Evolutionary conservation across 1,284 basidiomycete species (phyloP), one percentile per base, ranked within the genome.

Genomic region (Inonotus hispidus): DNA sequence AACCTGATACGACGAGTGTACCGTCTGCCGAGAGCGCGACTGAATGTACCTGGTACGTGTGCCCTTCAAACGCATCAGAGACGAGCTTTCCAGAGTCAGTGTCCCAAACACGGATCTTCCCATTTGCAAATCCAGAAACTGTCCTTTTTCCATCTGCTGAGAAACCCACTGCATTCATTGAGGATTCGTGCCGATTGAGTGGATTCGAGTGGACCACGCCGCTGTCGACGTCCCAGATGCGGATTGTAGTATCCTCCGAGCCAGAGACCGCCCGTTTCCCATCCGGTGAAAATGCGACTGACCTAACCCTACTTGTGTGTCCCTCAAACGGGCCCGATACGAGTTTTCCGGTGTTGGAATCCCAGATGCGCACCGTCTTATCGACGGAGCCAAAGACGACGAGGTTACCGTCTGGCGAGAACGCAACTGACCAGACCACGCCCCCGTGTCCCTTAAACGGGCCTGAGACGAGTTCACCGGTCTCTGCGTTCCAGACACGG

Each of bases 171-270:
- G 29, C 37, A 11, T 11, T 11, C 7, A 21, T 23, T 25, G 10
- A 16, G 16, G 41, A 43, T 29, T 25, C 16, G 29, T 59, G 57
- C 7, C 50, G 53, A 11, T 53, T 23, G 14, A 55, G 27, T 4
- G 27, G 35, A 35, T 27, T 21, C 13, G 29, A 23, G 13, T 25
- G n/a, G 11, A 47, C 23, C 29, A 14, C 14, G 11, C 65, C 61
- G n/a, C 60, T 61, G 16, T 41, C 56, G 19, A 47, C 52, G 59
- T 66, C 60, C 66, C 65, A 66, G 19, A 66, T 60, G 7, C 46
- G 23, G n/a, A 66, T 58, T 7, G 41, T 43, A 5, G 11, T 2
- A 43, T 43, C 41, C 6, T 21, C 16, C 16, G 54, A 56, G 8
- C 54, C 39, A 16, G 54, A 41, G 6, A 41, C 37, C 8, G 43